Base-by-base conservation (phyloP, 1,284 basidiomycete species). In the Trichosporon faecale region DNA sequence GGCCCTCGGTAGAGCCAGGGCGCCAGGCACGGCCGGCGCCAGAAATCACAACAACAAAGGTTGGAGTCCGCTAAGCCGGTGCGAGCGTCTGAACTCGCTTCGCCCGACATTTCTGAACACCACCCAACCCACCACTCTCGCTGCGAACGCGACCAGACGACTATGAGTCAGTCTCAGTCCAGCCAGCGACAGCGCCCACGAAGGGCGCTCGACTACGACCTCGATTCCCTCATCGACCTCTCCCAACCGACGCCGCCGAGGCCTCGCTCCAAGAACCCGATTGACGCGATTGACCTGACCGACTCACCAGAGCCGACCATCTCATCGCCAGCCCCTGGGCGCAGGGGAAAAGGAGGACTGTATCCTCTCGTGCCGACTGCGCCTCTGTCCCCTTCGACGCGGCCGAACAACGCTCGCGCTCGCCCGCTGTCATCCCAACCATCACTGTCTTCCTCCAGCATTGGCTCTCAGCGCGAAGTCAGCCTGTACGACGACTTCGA, bases 111-210 rank as follows among this genome's bases (percentile, higher is more conserved):
- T 40, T 6, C 6, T 31, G 16, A 2, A 61, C 31, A 31, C 29
- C 29, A 9, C 29, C n/a, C 23, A 29, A 4, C 18, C 4, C 57
- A 1, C 2, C 57, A 61, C 29, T 16, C n/a, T 18, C 9, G n/a
- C 57, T n/a, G 23, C 23, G 25, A 25, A 8, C 52, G 52, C 49
- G 23, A 27, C 21, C 52, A 14, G 52, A 57, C 52, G 16, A 57
- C 60, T 64, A 61, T 61, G 57, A 61, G 57, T 31, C 57, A 61
- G 57, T 31, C 57, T 27, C 57, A 61, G 57, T 31, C 27, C 57
- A 61, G 57, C 29, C 57, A 61, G 57, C 57, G 29, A 37, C 27
- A 23, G 49, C 49, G 27, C 29, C 57, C 27, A 11, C 57, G 29
- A 16, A 31, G 57, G 18, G 57, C 29, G 29, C 16, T 31, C 12